phyloP scores from a whole-genome alignment of 176 grass and related monocot species.

The Cymbopogon citratus region DNA sequence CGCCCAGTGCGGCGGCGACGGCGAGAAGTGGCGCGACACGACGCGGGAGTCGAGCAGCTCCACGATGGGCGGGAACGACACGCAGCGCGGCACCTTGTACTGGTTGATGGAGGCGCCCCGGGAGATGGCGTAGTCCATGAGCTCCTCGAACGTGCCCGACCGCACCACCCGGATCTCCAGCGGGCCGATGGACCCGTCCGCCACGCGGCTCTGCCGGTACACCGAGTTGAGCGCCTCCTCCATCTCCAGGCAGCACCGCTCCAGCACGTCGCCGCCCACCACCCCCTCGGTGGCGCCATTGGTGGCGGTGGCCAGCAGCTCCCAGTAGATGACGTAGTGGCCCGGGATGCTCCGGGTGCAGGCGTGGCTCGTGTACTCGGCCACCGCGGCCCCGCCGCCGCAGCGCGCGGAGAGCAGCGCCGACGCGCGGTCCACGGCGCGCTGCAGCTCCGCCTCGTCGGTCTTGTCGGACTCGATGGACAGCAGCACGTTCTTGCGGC shows the following conservation, averaged over 20 bases:
- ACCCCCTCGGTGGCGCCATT: too few relatives aligned
- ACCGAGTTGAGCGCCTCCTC: slow-evolving; percentile 58
- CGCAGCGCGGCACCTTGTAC: slow-evolving; percentile 78
- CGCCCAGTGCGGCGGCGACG: slow-evolving; percentile 40
- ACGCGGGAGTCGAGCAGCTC: slow-evolving; percentile 65
- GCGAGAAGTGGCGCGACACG: slow-evolving; percentile 57
- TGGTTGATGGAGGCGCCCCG: slow-evolving; percentile 69
- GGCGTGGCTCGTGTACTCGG: slow-evolving; percentile 66
- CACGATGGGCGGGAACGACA: slow-evolving; percentile 55
- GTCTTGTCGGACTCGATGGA: slow-evolving; percentile 78
- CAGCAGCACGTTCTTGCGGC: slow-evolving; percentile 69
- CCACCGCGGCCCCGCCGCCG: slow-evolving; percentile 42
- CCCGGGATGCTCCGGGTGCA: slow-evolving; percentile 55
- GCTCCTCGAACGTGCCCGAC: slow-evolving; percentile 64
- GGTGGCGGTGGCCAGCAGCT: slow-evolving; percentile 28
- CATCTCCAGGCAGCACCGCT: slow-evolving; percentile 56
- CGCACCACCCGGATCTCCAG: slow-evolving; percentile 59
- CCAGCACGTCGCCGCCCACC: slow-evolving; percentile 8
- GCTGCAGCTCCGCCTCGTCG: slow-evolving; percentile 73
- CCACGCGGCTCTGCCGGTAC: slow-evolving; percentile 54
- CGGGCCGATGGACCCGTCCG: slow-evolving; percentile 50
- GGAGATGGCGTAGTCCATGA: slow-evolving; percentile 73
- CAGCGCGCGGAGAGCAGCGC: slow-evolving; percentile 33
- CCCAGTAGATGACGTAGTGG: slow-evolving; percentile 77
- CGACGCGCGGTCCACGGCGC: slow-evolving; percentile 48